Evolutionary conservation across 345 rosid species (phyloP), one percentile per base, ranked within the genome.

Genomic region (Heritiera fomes): DNA sequence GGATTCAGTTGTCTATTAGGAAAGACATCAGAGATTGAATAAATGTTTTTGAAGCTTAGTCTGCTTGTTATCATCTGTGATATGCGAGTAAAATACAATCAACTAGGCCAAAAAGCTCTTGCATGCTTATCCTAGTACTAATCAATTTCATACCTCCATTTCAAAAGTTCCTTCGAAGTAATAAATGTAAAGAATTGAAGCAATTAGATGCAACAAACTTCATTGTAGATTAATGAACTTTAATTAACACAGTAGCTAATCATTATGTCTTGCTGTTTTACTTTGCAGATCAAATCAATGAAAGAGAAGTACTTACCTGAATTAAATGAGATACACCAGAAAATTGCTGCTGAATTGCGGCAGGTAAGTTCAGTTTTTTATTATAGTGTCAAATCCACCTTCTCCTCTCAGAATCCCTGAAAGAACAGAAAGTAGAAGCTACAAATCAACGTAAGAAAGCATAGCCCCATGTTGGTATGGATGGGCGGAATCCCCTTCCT

Each of bases 221-320:
- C 13, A 23, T 60, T 60, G 38, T 60, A 23, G 38, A 60, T 60
- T 9, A 10, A 60, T 23, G n/a, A 53, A 15, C 58, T 53, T 15
- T 0, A 14, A 34, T 65, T 6, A 65, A 65, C 58, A 38, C 61
- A 34, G 4, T 30, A 3, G 60, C 1, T 15, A 11, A 28, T 23
- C 38, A 71, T 23, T 10, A 40, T 20, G 28, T 73, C 49, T 40
- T 62, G 3, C 40, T 23, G 50, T 12, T 45, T 61, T 60, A n/a
- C 75, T 23, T 15, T 76, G 81, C 75, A 83, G 86, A 83, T 85
- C 18, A 81, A 56, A 73, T 64, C 80, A 32, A 20, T 83, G 78
- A 81, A 58, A 58, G 76, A 79, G n/a, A 65, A 2, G 73, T 73
- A 89, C 79, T 61, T 76, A 3, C 71, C 78, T 64, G 75, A 80